These are phyloP conservation scores for Aspergillus pseudonomiae DNA, from an alignment of 2,329 filamentous ascomycete genomes.

Conservation along the genomic window DNA sequence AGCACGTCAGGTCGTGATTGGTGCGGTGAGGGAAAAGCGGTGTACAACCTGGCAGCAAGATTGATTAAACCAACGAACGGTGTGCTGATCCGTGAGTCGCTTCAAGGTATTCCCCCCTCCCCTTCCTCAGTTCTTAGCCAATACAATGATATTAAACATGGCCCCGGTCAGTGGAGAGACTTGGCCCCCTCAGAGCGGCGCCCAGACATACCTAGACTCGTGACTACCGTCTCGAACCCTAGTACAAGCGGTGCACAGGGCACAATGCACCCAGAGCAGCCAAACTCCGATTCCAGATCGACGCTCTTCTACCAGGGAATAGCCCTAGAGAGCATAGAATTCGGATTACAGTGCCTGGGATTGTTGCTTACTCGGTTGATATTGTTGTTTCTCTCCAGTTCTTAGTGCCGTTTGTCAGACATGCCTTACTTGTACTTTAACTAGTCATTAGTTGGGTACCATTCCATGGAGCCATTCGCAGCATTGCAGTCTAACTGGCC, in stretches of 20 bases:
- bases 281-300: slow-evolving; percentile 2
- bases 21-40: slow-evolving; percentile 27
- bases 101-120: neutral
- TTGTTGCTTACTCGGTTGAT: neutral
- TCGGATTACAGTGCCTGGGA: neutral
- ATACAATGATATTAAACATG: slow-evolving; percentile 5
- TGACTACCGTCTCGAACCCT: neutral
- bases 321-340: neutral
- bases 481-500: slow-evolving; percentile 3
- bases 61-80: slow-evolving; percentile 6
- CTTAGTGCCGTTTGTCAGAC: slow-evolving; percentile 1
- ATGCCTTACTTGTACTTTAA: slow-evolving; percentile 1
- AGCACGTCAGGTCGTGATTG: slow-evolving; percentile 20
- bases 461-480: slow-evolving; percentile 4
- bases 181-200: neutral
- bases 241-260: slow-evolving; percentile 1
- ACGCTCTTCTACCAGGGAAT: neutral
- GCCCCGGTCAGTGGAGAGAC: neutral
- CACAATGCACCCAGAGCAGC: neutral
- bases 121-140: slow-evolving; percentile 6
- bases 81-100: slow-evolving; percentile 17
- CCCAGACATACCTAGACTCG: neutral
- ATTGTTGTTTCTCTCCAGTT: neutral
- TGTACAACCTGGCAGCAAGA: slow-evolving; percentile 19
- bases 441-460: slow-evolving; percentile 8